Percentiles rank a stretch among this genome's conserved stretches.
Conservation (phyloP, 139 green algal genomes). For the Picochlorum sp. region DNA sequence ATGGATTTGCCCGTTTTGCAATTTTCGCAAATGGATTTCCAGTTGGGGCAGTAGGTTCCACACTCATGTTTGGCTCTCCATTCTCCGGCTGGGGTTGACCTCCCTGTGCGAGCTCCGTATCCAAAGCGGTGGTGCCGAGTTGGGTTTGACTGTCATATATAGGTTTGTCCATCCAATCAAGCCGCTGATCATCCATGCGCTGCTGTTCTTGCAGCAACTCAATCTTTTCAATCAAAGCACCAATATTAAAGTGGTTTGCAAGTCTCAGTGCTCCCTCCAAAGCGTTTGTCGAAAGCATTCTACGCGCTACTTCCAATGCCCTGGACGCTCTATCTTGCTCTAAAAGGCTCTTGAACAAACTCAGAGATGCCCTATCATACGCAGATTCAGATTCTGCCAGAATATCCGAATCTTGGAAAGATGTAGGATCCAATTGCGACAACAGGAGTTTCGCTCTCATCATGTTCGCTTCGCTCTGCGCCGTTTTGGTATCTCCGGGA, state of each 20-base stretch:
- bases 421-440: neutral
- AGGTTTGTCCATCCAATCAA: slow-evolving; percentile 10
- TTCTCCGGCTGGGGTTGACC: neutral
- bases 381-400: slow-evolving; percentile 10
- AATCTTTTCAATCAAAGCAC: slow-evolving; percentile 14
- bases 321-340: slow-evolving; percentile 28
- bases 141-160: slow-evolving; percentile 8
- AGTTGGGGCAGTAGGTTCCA: neutral
- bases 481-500: slow-evolving; percentile 20
- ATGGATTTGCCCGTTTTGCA: slow-evolving; percentile 5
- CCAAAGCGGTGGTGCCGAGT: neutral
- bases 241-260: slow-evolving; percentile 34
- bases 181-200: slow-evolving; percentile 6
- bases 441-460: slow-evolving; percentile 4
- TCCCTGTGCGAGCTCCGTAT: neutral
- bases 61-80: slow-evolving; percentile 9
- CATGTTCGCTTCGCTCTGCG: slow-evolving; percentile 29
- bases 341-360: slow-evolving; percentile 30
- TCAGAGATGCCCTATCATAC: slow-evolving; percentile 22
- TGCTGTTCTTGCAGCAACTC: neutral
- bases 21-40: slow-evolving; percentile 28
- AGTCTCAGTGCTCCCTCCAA: slow-evolving; percentile 50
- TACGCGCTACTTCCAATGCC: slow-evolving; percentile 44
- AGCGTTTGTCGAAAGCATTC: slow-evolving; percentile 28
- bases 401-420: neutral